Base-by-base conservation (phyloP, 179 eudicot genomes). In the Gypsophila paniculata region DNA sequence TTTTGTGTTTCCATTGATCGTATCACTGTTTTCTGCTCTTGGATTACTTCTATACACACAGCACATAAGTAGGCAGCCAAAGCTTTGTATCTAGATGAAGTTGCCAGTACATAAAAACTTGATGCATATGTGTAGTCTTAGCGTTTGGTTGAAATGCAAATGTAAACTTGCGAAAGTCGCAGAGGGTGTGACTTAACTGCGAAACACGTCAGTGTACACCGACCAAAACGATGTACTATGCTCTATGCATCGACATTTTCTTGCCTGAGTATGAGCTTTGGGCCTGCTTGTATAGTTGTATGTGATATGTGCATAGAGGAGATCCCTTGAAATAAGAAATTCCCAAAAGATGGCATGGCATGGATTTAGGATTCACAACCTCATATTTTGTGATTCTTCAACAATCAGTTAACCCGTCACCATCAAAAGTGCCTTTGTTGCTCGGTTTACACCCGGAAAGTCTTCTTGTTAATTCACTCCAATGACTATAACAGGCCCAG, bases 401-500 rank as follows among this genome's bases (percentile, higher is more conserved):
- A 39, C 5, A 8, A 39, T 39, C 8, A 39, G 10, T 39, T 10
- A 4, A 46, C 52, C 49, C 52, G 4, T 39, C 44, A 6, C 5
- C 44, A 5, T 39, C 44, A 46, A 46, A 10, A 0, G 14, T 46
- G 9, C 52, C 52, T 8, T 46, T 46, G 15, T 46, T 10, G 52
- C 15, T 46, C 15, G 10, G 8, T 44, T 44, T 44, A 44, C 49
- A 10, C 52, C 15, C 7, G 12, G 12, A 46, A 46, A 8, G 15
- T 59, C 65, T 4, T 34, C 17, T 69, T 14, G n/a, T 58, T 67
- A 14, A 68, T 36, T 9, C 13, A 19, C 49, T 39, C 34, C 11
- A 9, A 49, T 70, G 69, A 60, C 71, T 34, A 21, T 71, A 74
- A 38, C 87, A 93, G 98, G 98, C 97, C 61, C 87, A 85, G 77